phyloP scores from a whole-genome alignment of 257 asterid genomes.

The Capsicum chinense region DNA sequence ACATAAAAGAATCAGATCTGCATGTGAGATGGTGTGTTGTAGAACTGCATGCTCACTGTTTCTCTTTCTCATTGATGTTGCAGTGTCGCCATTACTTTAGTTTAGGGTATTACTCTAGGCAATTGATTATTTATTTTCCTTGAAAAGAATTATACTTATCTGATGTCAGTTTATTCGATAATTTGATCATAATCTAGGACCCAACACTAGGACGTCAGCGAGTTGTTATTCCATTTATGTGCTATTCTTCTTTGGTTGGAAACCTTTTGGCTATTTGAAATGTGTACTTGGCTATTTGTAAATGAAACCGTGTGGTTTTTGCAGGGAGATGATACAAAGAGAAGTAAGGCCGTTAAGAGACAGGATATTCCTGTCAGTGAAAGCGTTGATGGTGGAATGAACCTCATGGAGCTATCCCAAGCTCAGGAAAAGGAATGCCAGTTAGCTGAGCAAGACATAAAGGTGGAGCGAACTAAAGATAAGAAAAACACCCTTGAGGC shows the following conservation, averaged over 20 bases:
- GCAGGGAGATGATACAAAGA: constrained; percentile 73
- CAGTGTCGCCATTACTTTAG: background rate
- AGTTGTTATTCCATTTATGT: background rate
- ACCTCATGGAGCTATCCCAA: constrained; percentile 56
- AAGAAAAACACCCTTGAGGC: constrained; percentile 94
- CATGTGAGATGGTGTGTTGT: background rate
- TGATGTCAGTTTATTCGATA: background rate
- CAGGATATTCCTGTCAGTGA: constrained; percentile 68
- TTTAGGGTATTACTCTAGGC: constrained; percentile 10
- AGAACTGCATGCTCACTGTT: background rate
- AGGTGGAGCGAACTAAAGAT: constrained; percentile 94
- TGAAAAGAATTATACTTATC: constrained; percentile 5
- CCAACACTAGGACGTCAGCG: background rate
- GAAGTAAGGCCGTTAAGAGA: constrained; percentile 63
- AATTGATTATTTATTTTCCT: constrained; percentile 23
- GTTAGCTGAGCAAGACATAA: constrained; percentile 74
- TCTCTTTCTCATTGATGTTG: constrained; percentile 9
- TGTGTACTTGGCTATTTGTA: background rate
- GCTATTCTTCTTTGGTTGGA: constrained; percentile 21
- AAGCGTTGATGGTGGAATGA: constrained; percentile 67
- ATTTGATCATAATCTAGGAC: constrained; percentile 24
- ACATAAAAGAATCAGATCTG: background rate
- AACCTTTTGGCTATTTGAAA: constrained; percentile 15
- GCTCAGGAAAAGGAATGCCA: constrained; percentile 75
- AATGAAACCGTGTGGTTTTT: constrained; percentile 14